Base-by-base conservation (phyloP, 1,284 basidiomycete genomes). In the Cutaneotrichosporon cutaneum region DNA sequence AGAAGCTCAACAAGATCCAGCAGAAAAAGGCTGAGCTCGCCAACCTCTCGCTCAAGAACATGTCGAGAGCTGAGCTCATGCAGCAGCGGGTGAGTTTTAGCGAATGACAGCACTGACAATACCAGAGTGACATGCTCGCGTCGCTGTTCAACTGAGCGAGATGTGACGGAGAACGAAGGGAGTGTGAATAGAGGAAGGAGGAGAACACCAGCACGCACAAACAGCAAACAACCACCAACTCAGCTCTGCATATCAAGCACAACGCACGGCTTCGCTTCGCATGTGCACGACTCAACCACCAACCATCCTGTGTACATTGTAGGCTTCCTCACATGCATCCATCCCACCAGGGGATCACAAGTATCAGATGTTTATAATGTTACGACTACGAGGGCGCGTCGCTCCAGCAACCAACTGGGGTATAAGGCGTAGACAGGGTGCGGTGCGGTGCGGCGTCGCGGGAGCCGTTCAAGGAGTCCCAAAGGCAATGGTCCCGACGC, bases 1-100 rank as follows among this genome's bases (percentile, higher is more conserved):
- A 89, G 61, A 86, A 87, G 56, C 83, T 94, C 66, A 82, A 92
- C 48, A 87, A 92, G 78, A 93, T 99, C 21, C 96, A 99, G 82
- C 85, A 85, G 77, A 92, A 94, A 82, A 99, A 99, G 82, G 92
- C 89, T 4, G 90, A 89, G 68, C 82, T 99, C 54, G 94, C 92
- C 33, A 91, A 94, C 69, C 86, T 95, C 85, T 92, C 91, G 0
- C 83, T 95, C 59, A 78, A 89, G 68, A 87, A 85, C 71, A 85
- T 90, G 78, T 90, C 85, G 80, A 91, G 92, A 74, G 85, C 89
- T 45, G 92, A 94, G 72, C 81, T 94, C 70, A 81, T 90, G 77
- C 86, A 89, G 68, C 87, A 90, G 60, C 88, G 90, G 66, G 83
- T 93, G 83, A 58, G 72, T 68, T 9, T 13, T 2, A n/a, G 18